Evolutionary conservation across 2,329 filamentous ascomycete genomes (phyloP), one percentile per base, ranked within the genome.

Genomic region (Colletotrichum eremochloae): DNA sequence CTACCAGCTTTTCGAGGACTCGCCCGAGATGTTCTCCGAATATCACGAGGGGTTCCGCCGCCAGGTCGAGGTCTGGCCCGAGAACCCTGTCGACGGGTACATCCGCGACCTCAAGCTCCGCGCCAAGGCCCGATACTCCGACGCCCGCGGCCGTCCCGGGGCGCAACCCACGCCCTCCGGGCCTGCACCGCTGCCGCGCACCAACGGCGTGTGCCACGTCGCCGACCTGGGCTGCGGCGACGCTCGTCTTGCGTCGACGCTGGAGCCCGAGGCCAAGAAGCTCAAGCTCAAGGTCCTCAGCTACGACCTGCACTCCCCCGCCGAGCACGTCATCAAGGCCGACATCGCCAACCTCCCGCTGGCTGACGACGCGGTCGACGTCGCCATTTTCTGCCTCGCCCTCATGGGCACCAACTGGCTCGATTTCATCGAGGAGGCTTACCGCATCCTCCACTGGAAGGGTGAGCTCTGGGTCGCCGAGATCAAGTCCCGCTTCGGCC

Each of bases 391-490:
- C 86, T 99, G 96, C 82, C 88, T 99, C 42, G 96, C 96, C 62
- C 89, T 99, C 71, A 99, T 99, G 96, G 96, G 96, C 79, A 99
- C 96, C 67, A 99, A 99, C 84, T 99, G 96, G 96, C 89, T 97
- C 65, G 92, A 94, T 77, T 98, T 99, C 81, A 89, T 99, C 78
- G 96, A 98, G 83, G 96, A 99, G 84, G 96, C 96, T 18, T 97
- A 94, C 85, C 92, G 96, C 66, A 88, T 98, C 63, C 88, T 99
- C 74, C 92, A 94, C 79, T 95, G 95, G 89, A 96, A 96, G 79
- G 96, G 96, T 76, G 96, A 99, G 85, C 91, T 97, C 66, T 99
- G 96, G 96, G 90, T 99, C 63, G 94, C 94, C 60, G 96, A 99
- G 84, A 98, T 99, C 83, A 98, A 98, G 85, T 94, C 91, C 75